phyloP scores from a whole-genome alignment of 2,329 filamentous ascomycete genomes.

The Phialemoniopsis sp. region DNA sequence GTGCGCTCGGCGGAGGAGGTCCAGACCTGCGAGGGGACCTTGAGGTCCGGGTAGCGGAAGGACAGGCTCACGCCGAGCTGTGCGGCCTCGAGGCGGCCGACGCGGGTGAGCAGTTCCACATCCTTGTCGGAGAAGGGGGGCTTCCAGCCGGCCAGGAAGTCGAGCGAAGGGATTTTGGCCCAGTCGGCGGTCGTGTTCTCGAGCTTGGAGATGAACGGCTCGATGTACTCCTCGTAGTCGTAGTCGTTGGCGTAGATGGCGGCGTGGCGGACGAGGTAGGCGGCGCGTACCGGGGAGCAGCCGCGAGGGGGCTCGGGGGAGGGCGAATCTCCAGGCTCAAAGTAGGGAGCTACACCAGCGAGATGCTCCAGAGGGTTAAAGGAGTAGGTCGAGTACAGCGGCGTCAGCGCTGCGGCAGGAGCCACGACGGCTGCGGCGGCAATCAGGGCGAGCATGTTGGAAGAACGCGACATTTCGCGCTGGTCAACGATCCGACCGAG shows the following conservation, averaged over 20 bases:
- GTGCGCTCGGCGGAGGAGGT: conserved; percentile 61
- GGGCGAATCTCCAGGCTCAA: conserved; percentile 45
- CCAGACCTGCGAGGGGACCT: conserved; percentile 52
- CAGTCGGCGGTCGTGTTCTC: conserved; percentile 54
- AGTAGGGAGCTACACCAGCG: conserved; percentile 53
- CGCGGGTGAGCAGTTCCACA: conserved; percentile 54
- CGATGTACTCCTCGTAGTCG: conserved; percentile 53
- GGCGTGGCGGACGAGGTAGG: conserved; percentile 55
- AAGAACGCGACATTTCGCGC: too few species aligned
- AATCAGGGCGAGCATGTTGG: background rate
- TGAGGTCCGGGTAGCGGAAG: conserved; percentile 53
- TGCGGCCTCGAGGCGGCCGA: conserved; percentile 57
- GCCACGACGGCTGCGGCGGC: background rate
- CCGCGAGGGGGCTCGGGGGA: conserved; percentile 40
- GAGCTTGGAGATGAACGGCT: conserved; percentile 54
- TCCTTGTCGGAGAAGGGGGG: conserved; percentile 53
- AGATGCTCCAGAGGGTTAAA: conserved; percentile 53
- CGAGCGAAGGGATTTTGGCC: conserved; percentile 48
- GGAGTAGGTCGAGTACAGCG: conserved; percentile 39
- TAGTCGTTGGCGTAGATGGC: conserved; percentile 58
- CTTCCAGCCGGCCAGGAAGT: conserved; percentile 53
- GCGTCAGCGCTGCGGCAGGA: conserved; percentile 2
- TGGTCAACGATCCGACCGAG: too few species aligned
- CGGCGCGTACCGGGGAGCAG: conserved; percentile 45
- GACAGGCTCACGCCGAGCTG: conserved; percentile 54